Percentiles rank a stretch among this genome's conserved stretches.
Conservation (phyloP, 1,284 basidiomycete species). For the Golubevia pallescens region DNA sequence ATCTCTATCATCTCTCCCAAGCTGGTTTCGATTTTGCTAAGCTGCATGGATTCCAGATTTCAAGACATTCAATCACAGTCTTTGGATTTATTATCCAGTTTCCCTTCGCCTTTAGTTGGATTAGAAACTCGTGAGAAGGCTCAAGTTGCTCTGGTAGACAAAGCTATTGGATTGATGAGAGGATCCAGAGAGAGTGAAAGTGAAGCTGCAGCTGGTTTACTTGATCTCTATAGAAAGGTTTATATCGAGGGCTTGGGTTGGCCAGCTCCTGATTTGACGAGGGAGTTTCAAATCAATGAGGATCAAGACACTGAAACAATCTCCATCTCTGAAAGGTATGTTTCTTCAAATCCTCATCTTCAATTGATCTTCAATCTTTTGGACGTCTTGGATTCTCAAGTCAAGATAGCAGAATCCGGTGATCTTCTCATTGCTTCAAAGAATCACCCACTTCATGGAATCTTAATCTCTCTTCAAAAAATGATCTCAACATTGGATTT, state of each 20-base stretch:
- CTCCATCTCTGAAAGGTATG: not conserved
- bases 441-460: conserved; percentile 43
- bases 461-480: conserved; percentile 39
- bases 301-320: not conserved
- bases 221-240: conserved; percentile 36
- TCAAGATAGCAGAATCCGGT: conserved; percentile 24
- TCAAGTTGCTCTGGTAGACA: not conserved
- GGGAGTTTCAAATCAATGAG: not conserved
- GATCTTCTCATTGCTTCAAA: conserved; percentile 29
- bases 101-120: not conserved
- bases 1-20: no score
- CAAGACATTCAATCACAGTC: not conserved
- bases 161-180: not conserved
- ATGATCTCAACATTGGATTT: conserved; percentile 20
- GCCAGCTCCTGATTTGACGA: conserved; percentile 13
- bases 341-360: conserved; percentile 8
- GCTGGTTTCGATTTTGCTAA: not conserved
- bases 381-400: conserved; percentile 23
- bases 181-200: conserved; percentile 32
- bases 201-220: conserved; percentile 31
- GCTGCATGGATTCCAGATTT: not conserved
- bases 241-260: conserved; percentile 33
- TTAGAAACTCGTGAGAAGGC: not conserved
- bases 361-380: conserved; percentile 34
- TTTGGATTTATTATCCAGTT: not conserved